These are phyloP conservation scores for Phytophthora macrochlamydospora DNA, from an alignment of 352 stramenopile species.

Conservation along the genomic window DNA sequence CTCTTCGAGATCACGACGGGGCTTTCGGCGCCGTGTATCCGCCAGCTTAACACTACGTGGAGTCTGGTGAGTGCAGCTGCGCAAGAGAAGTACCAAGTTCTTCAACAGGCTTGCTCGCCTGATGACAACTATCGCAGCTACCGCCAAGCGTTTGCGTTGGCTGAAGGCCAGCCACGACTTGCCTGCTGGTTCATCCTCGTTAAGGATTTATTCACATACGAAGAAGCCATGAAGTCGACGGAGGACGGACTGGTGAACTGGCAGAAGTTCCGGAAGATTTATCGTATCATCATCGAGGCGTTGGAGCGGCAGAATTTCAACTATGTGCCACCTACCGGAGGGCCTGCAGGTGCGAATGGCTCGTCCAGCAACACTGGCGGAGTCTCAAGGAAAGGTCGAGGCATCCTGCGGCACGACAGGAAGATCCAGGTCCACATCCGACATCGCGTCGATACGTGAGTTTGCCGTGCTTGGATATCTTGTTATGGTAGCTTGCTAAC, in stretches of 20 bases:
- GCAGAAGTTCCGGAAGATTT: conserved; percentile 87
- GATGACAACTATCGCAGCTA: conserved; percentile 90
- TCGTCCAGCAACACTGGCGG: conserved; percentile 10
- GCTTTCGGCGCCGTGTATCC: conserved; percentile 80
- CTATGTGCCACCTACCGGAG: conserved; percentile 56
- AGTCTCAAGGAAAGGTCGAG: conserved; percentile 77
- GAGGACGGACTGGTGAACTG: conserved; percentile 87
- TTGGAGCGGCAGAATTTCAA: conserved; percentile 81
- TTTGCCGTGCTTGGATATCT: conserved; percentile 3
- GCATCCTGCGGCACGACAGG: conserved; percentile 72
- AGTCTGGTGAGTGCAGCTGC: conserved; percentile 64
- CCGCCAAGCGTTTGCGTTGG: conserved; percentile 77
- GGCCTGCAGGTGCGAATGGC: conserved; percentile 7
- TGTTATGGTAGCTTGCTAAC: neutral
- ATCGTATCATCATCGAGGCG: conserved; percentile 79
- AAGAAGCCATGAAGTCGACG: conserved; percentile 86
- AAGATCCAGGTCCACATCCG: conserved; percentile 77
- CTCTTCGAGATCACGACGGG: conserved; percentile 84
- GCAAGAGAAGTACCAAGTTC: conserved; percentile 81
- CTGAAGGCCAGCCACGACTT: conserved; percentile 76
- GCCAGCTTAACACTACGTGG: conserved; percentile 86
- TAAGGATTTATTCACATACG: conserved; percentile 88
- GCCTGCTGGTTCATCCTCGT: conserved; percentile 88
- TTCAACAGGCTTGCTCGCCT: conserved; percentile 80
- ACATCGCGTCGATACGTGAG: conserved; percentile 87